Conservation (phyloP, 2,329 filamentous ascomycete species). For the Colletotrichum graminicola region DNA sequence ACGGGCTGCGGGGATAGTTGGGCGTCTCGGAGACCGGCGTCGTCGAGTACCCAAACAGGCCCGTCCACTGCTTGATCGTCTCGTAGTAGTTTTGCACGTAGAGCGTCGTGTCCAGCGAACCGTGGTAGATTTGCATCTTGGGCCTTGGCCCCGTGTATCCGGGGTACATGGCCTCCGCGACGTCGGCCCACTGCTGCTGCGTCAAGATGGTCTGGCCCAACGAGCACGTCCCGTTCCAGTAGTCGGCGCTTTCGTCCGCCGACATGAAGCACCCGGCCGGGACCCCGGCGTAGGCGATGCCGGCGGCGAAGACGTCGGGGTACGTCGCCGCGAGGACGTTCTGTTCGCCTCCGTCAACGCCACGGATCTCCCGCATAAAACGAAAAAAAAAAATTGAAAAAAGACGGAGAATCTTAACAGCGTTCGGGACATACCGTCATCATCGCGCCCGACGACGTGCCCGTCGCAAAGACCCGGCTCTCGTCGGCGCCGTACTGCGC, state of each 20-base stretch:
- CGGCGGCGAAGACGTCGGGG: constrained; percentile 66
- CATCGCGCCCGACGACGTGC: constrained; percentile 63
- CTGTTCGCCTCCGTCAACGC: constrained; percentile 16
- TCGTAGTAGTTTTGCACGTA: constrained; percentile 68
- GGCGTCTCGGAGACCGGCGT: constrained; percentile 48
- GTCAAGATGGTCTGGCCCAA: constrained; percentile 60
- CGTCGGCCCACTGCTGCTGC: constrained; percentile 56
- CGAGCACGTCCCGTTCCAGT: constrained; percentile 69
- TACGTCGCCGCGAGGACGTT: constrained; percentile 66
- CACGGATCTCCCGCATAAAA: too few species aligned
- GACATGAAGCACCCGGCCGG: constrained; percentile 67
- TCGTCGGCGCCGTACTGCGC: constrained; percentile 61
- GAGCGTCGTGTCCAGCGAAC: constrained; percentile 62
- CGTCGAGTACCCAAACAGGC: constrained; percentile 58
- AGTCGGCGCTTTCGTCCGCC: constrained; percentile 55
- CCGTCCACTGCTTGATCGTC: constrained; percentile 68
- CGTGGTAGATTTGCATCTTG: constrained; percentile 71
- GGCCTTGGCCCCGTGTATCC: constrained; percentile 63
- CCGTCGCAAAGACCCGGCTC: constrained; percentile 62
- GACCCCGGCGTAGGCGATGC: constrained; percentile 64
- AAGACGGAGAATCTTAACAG: too few species aligned
- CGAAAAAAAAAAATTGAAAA: too few species aligned
- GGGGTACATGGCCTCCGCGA: constrained; percentile 62
- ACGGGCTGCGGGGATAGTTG: constrained; percentile 54
- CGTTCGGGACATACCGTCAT: constrained; percentile 55